Evolutionary conservation across 2,329 filamentous ascomycete genomes (phyloP).

Genomic region (Talaromyces sp.): DNA sequence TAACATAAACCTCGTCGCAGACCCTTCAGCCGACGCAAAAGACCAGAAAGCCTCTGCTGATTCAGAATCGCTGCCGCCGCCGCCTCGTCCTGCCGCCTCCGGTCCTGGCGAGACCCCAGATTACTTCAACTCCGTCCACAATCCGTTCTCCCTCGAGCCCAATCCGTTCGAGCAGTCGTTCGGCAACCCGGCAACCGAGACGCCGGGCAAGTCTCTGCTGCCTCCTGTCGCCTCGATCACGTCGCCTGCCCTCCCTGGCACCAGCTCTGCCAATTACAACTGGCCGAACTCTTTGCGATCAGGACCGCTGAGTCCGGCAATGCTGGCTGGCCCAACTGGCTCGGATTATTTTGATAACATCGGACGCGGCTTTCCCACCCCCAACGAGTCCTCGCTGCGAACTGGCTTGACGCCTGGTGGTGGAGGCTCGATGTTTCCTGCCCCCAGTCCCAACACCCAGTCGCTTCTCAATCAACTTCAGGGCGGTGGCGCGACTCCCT

Average conservation of each 20-base stretch:
- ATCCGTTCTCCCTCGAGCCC: constrained; percentile 62
- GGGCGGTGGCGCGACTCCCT: constrained; percentile 78
- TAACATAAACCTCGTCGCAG: not conserved
- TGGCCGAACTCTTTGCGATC: constrained; percentile 87
- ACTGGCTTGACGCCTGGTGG: constrained; percentile 91
- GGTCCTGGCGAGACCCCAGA: constrained; percentile 56
- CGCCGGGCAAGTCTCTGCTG: constrained; percentile 74
- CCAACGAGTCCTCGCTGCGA: constrained; percentile 90
- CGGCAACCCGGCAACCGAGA: constrained; percentile 60
- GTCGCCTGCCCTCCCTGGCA: constrained; percentile 78
- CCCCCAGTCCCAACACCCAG: constrained; percentile 80
- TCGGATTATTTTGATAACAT: constrained; percentile 86
- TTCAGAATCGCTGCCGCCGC: constrained; percentile 58
- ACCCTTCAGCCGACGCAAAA: constrained; percentile 20
- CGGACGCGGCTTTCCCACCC: constrained; percentile 82
- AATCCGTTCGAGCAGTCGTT: constrained; percentile 98
- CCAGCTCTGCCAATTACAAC: constrained; percentile 64
- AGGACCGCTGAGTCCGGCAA: constrained; percentile 91
- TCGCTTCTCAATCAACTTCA: constrained; percentile 74
- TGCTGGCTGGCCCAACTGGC: constrained; percentile 76
- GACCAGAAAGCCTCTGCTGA: constrained; percentile 27
- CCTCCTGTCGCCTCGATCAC: constrained; percentile 87
- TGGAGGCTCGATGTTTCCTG: constrained; percentile 95
- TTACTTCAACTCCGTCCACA: constrained; percentile 61
- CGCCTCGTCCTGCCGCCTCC: constrained; percentile 55